These are phyloP conservation scores for Uncinocarpus reesii DNA, from an alignment of 2,329 filamentous ascomycete genomes.

Conservation along the genomic window DNA sequence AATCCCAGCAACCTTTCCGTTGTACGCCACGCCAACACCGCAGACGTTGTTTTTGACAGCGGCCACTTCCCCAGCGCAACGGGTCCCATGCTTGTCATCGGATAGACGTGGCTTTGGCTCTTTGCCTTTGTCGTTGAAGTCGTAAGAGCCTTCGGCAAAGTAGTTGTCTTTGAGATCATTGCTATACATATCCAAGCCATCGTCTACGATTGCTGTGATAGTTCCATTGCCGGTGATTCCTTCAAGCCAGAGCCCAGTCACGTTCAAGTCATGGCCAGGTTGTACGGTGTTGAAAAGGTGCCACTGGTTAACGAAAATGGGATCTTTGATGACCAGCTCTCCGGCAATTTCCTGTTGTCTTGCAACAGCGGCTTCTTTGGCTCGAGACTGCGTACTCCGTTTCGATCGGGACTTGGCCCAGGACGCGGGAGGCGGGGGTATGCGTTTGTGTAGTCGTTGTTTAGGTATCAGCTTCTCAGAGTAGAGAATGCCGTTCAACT, in stretches of 20 bases:
- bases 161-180: slow-evolving; percentile 88
- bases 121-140: slow-evolving; percentile 78
- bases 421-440: slow-evolving; percentile 29
- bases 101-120: slow-evolving; percentile 71
- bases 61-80: slow-evolving; percentile 88
- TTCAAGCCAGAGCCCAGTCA: slow-evolving; percentile 84
- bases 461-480: slow-evolving; percentile 66
- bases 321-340: slow-evolving; percentile 67
- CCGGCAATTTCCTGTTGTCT: slow-evolving; percentile 52
- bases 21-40: slow-evolving; percentile 90
- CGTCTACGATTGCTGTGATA: slow-evolving; percentile 89
- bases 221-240: slow-evolving; percentile 82
- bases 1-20: slow-evolving; percentile 79
- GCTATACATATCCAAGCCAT: slow-evolving; percentile 93
- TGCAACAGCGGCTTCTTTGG: slow-evolving; percentile 44
- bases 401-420: slow-evolving; percentile 14
- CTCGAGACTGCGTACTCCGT: slow-evolving; percentile 11
- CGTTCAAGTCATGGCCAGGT: slow-evolving; percentile 83
- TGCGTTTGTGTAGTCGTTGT: slow-evolving; percentile 52
- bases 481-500: slow-evolving; percentile 64
- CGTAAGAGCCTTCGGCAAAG: slow-evolving; percentile 82
- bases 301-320: slow-evolving; percentile 92
- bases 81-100: slow-evolving; percentile 84
- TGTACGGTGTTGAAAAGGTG: slow-evolving; percentile 79
- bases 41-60: slow-evolving; percentile 89